Conservation (phyloP, 331 rosid genomes). For the Malus hybrid region DNA sequence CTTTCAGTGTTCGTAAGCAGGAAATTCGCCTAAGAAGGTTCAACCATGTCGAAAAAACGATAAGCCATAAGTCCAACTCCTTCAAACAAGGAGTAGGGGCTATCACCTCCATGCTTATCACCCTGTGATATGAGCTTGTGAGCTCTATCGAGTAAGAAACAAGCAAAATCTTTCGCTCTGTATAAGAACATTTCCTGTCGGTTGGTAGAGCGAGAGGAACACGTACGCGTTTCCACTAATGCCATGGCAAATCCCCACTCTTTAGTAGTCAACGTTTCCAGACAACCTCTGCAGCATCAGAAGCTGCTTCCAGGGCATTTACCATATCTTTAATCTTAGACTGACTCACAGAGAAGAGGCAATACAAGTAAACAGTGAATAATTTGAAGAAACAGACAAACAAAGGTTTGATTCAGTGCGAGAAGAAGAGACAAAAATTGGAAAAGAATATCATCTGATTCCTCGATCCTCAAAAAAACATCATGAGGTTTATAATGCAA, state of each 20-base stretch:
- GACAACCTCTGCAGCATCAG: constrained; percentile 52
- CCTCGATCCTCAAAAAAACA: background rate
- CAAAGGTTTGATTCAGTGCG: too few species aligned
- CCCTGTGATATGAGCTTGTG: constrained; percentile 47
- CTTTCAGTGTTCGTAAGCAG: constrained; percentile 48
- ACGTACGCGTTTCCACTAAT: constrained; percentile 64
- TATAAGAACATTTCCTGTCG: constrained; percentile 41
- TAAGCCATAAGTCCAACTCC: constrained; percentile 57
- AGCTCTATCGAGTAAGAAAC: constrained; percentile 55
- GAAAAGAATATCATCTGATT: too few species aligned
- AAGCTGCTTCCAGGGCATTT: constrained; percentile 42
- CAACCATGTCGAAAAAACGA: constrained; percentile 44
- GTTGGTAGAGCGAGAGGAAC: constrained; percentile 56
- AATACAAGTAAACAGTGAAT: background rate
- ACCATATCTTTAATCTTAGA: background rate
- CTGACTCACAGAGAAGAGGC: background rate
- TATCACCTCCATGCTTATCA: constrained; percentile 60
- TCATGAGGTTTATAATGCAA: background rate
- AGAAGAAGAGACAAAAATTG: too few species aligned
- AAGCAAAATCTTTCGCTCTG: constrained; percentile 62
- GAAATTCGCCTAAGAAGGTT: constrained; percentile 50
- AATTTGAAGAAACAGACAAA: background rate
- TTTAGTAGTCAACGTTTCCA: constrained; percentile 59
- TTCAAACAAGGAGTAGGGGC: constrained; percentile 54
- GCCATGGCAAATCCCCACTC: constrained; percentile 65